Evolutionary conservation across 257 asterid species (phyloP).

Genomic region (Verbena officinalis): DNA sequence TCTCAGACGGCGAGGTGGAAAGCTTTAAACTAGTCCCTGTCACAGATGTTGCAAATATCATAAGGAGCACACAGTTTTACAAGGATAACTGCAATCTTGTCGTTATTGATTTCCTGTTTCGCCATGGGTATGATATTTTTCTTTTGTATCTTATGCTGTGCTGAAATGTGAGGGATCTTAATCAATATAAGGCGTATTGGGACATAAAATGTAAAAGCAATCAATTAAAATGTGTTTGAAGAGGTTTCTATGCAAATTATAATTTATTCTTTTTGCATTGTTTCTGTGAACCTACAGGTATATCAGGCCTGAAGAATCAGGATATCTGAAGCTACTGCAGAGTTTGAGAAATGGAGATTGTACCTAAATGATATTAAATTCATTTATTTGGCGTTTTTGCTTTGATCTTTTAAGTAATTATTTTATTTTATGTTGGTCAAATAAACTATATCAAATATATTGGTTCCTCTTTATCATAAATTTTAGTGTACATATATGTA

Average conservation of each 20-base stretch:
- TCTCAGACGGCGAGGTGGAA: constrained; percentile 92
- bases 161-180: background rate
- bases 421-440: too few relatives aligned
- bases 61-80: constrained; percentile 51
- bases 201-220: background rate
- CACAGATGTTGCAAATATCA: constrained; percentile 65
- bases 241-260: background rate
- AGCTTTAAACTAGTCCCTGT: constrained; percentile 75
- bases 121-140: constrained; percentile 75
- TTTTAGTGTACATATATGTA: too few relatives aligned
- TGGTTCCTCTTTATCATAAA: too few relatives aligned
- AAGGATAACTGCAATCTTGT: constrained; percentile 90
- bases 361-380: constrained; percentile 39
- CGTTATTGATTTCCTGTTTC: constrained; percentile 83
- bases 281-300: constrained; percentile 47
- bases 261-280: background rate
- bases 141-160: constrained; percentile 7
- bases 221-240: constrained; percentile 4
- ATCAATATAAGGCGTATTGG: constrained; percentile 1
- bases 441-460: too few relatives aligned
- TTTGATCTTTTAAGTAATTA: background rate
- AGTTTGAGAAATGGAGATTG: constrained; percentile 78
- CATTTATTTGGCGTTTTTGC: background rate
- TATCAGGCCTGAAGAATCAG: constrained; percentile 74
- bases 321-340: constrained; percentile 72